Evolutionary conservation across 768 basidiomycete genomes (phyloP).

Genomic region (Leccinum barrowsii): DNA sequence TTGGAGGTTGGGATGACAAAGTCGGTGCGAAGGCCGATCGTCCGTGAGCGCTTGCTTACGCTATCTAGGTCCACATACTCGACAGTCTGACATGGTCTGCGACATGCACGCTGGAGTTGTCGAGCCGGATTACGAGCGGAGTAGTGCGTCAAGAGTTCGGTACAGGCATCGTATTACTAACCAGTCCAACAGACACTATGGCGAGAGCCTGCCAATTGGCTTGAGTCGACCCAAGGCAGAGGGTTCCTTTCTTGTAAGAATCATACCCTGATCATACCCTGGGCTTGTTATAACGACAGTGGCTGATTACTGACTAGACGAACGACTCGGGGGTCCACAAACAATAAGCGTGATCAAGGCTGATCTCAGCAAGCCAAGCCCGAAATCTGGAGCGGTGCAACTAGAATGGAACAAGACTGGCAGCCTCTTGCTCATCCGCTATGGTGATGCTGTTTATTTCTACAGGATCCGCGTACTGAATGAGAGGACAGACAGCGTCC

Average conservation of each 20-base stretch:
- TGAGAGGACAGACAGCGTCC: conserved; percentile 49
- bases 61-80: conserved; percentile 63
- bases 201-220: conserved; percentile 84
- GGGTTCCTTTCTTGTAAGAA: conserved; percentile 83
- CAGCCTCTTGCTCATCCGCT: conserved; percentile 67
- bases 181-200: conserved; percentile 58
- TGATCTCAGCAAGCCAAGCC: conserved; percentile 60
- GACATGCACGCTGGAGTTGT: conserved; percentile 59
- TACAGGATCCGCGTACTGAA: neutral
- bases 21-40: conserved; percentile 34
- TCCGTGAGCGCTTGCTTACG: neutral
- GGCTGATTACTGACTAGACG: conserved; percentile 43
- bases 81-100: conserved; percentile 75
- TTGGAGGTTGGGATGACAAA: conserved; percentile 89
- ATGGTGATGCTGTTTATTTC: conserved; percentile 44
- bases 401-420: conserved; percentile 83
- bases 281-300: neutral
- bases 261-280: neutral
- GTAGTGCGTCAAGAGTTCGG: conserved; percentile 44
- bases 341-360: conserved; percentile 46
- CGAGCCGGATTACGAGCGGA: conserved; percentile 50
- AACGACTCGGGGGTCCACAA: conserved; percentile 56
- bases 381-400: conserved; percentile 66
- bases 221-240: conserved; percentile 76
- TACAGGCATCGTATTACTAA: neutral